phyloP scores from a whole-genome alignment of 169 alveolate genomes.

The Cyclospora cayetanensis region DNA sequence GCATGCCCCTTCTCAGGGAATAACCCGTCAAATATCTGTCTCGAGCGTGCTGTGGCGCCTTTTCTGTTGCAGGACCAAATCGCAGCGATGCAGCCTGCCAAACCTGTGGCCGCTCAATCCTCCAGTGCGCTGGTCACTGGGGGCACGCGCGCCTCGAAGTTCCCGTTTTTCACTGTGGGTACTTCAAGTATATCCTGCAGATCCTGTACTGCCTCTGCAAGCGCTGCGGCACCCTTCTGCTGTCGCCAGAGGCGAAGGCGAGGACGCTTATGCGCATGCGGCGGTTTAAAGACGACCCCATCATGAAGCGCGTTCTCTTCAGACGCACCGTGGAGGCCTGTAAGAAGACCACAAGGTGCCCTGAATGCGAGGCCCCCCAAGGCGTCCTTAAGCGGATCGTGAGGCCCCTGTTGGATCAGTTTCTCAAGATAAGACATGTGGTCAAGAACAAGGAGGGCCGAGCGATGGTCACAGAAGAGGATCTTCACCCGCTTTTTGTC shows the following conservation, averaged over 20 bases:
- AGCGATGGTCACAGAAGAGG: constrained; percentile 67
- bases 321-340: constrained; percentile 86
- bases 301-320: constrained; percentile 81
- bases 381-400: constrained; percentile 86
- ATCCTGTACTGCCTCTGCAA: constrained; percentile 94
- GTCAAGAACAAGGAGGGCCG: constrained; percentile 80
- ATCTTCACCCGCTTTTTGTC: constrained; percentile 88
- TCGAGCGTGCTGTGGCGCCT: neutral
- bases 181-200: constrained; percentile 92
- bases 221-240: constrained; percentile 89
- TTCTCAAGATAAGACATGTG: constrained; percentile 88
- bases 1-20: no score
- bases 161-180: constrained; percentile 99
- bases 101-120: constrained; percentile 43
- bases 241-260: constrained; percentile 85
- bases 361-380: constrained; percentile 86
- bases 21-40: no score
- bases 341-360: constrained; percentile 84
- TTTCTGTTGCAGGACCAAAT: neutral
- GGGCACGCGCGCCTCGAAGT: constrained; percentile 90
- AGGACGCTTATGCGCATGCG: constrained; percentile 76
- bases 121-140: constrained; percentile 68
- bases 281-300: constrained; percentile 76
- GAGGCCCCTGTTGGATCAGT: constrained; percentile 88
- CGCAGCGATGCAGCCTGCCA: constrained; percentile 41